Base-by-base conservation (phyloP, 1,284 basidiomycete genomes). In the Cutaneotrichosporon sp. region DNA sequence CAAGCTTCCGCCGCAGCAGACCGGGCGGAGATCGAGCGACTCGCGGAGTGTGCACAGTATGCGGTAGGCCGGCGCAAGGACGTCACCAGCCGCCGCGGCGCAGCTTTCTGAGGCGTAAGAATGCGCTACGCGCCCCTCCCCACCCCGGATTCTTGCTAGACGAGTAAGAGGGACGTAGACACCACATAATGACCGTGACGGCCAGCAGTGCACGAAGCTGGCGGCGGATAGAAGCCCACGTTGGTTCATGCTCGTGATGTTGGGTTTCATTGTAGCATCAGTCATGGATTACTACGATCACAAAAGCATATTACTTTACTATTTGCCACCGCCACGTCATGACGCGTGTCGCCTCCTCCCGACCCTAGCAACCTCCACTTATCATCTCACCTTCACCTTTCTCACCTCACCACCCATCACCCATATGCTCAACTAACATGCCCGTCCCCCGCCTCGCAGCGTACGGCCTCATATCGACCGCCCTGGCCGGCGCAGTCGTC, bases 401-500 rank as follows among this genome's bases (percentile, higher is more conserved):
- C 36, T 36, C 53, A 34, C 53, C 13, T 21, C 16, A 36, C 34
- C 34, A 22, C 34, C 7, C 34, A 56, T 31, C 26, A 18, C 21
- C 10, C 36, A 34, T 26, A 21, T 36, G 55, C 10, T 36, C 10
- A 34, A 21, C 34, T 26, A 21, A 26, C 34, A 52, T 42, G 50
- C 58, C 36, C 8, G 47, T 71, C 6, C 68, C 71, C 56, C 75
- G 78, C 16, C 72, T 92, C 53, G 76, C 88, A 21, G 76, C 91
- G 59, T 95, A 95, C 76, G 83, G 84, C 42, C 69, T 87, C 30
- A 74, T 89, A 65, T 93, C 91, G 51, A 82, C 87, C 36, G 72
- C 87, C n/a, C 86, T 90, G 0, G 87, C 92, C 40, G 85, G 85
- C 0, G 86, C 85, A 14, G 88, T 90, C 26, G 84, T 96, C 63